Conservation (phyloP, 139 green algal species). For the Nannochloris sp. region DNA sequence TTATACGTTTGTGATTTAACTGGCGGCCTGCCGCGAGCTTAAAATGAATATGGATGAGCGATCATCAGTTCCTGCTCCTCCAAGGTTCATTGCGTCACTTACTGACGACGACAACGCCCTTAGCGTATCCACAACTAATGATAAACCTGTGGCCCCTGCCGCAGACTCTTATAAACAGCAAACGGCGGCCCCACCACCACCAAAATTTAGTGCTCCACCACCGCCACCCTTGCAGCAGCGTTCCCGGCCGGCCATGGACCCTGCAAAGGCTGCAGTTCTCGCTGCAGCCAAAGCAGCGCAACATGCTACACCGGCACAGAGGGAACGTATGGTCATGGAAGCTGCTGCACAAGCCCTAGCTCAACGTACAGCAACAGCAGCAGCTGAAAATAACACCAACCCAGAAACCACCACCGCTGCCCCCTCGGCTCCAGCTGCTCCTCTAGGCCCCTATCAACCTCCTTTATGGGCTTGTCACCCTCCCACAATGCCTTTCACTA, state of each 20-base stretch:
- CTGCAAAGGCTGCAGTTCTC: conserved; percentile 8
- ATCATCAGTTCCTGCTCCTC: too few relatives aligned
- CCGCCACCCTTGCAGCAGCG: too few relatives aligned
- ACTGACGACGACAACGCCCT: too few relatives aligned
- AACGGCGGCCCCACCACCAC: conserved; percentile 8
- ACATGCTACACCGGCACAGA: conserved; percentile 24
- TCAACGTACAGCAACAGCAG: neutral
- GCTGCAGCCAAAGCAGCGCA: conserved; percentile 19
- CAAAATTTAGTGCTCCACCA: conserved; percentile 1
- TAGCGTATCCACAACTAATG: too few relatives aligned
- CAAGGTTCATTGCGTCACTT: too few relatives aligned
- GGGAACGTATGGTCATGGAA: conserved; percentile 27
- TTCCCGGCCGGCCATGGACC: neutral
- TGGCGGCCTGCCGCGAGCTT: neutral
- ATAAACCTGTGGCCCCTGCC: too few relatives aligned
- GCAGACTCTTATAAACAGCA: too few relatives aligned
- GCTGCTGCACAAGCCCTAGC: conserved; percentile 15
- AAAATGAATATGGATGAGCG: too few relatives aligned
- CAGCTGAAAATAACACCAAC: neutral
- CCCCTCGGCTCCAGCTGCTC: neutral
- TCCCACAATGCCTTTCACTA: conserved; percentile 45
- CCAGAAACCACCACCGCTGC: neutral
- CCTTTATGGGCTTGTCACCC: conserved; percentile 53
- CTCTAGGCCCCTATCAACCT: conserved; percentile 31
- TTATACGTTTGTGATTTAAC: neutral